These are phyloP conservation scores for Colletotrichum neosansevieriae DNA, from an alignment of 2,329 filamentous ascomycete species.

Conservation along the genomic window DNA sequence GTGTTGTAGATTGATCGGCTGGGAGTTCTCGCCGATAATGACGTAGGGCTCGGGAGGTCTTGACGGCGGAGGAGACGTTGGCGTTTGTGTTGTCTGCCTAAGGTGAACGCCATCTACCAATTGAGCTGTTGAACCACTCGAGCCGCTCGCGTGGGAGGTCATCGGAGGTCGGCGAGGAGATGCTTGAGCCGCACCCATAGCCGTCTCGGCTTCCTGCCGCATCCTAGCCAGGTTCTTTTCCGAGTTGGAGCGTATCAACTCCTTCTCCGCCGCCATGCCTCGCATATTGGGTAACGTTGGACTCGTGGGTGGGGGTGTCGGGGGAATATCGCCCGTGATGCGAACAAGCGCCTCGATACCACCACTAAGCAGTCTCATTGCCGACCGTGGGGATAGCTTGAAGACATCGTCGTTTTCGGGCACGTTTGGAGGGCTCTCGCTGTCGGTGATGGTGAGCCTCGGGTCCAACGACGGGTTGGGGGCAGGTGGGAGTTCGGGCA, in stretches of 20 bases:
- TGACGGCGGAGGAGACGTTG: constrained; percentile 48
- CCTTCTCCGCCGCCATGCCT: constrained; percentile 72
- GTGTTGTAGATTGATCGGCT: constrained; percentile 82
- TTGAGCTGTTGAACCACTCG: constrained; percentile 12
- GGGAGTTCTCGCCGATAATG: constrained; percentile 75
- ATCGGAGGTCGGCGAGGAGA: constrained; percentile 13
- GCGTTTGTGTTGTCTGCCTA: constrained; percentile 47
- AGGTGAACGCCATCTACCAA: constrained; percentile 38
- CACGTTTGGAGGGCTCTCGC: constrained; percentile 45
- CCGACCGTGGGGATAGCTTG: constrained; percentile 77
- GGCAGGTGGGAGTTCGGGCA: constrained; percentile 54
- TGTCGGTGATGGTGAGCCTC: constrained; percentile 45
- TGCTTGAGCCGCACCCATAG: neutral
- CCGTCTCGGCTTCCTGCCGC: constrained; percentile 53
- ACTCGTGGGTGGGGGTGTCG: constrained; percentile 77
- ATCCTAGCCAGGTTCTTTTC: constrained; percentile 64
- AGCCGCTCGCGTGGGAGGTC: constrained; percentile 41
- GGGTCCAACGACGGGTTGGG: constrained; percentile 57
- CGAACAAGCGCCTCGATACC: constrained; percentile 78
- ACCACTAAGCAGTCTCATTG: constrained; percentile 82
- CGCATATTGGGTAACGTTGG: constrained; percentile 75
- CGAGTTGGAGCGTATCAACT: constrained; percentile 69
- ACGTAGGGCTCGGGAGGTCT: constrained; percentile 63
- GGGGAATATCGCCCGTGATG: constrained; percentile 82
- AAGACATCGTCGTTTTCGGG: constrained; percentile 74